These are phyloP conservation scores for Mycena olivaceomarginata DNA, from an alignment of 768 basidiomycete species.

Conservation along the genomic window DNA sequence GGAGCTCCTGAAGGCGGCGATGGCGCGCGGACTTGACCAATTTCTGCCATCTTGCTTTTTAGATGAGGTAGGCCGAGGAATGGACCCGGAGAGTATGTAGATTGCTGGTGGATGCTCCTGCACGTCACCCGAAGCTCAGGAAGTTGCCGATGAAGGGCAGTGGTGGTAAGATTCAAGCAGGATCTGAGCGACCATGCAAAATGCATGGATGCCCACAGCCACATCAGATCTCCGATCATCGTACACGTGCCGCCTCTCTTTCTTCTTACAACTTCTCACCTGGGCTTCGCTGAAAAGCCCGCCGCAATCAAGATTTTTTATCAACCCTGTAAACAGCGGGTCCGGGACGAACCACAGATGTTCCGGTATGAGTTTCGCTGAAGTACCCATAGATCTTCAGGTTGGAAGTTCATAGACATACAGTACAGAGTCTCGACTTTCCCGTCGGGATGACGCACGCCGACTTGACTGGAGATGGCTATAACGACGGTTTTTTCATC, in stretches of 20 bases:
- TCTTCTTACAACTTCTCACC: not conserved
- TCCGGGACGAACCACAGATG: not conserved
- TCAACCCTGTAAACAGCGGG: slow-evolving; percentile 25
- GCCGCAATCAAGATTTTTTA: slow-evolving; percentile 18
- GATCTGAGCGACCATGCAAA: slow-evolving; percentile 13
- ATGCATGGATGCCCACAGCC: too few relatives aligned
- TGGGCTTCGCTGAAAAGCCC: slow-evolving; percentile 18
- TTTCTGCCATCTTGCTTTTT: slow-evolving; percentile 19
- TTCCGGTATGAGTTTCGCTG: not conserved
- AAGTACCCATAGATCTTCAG: slow-evolving; percentile 3
- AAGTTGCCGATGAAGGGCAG: not conserved
- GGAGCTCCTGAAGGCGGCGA: slow-evolving; percentile 47
- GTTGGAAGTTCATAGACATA: slow-evolving; percentile 18
- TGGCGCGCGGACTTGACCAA: slow-evolving; percentile 1
- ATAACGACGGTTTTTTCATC: slow-evolving; percentile 9
- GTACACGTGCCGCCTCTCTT: too few relatives aligned
- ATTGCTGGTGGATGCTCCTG: not conserved
- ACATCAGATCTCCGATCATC: too few relatives aligned
- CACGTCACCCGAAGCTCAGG: too few relatives aligned
- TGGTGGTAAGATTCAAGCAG: not conserved
- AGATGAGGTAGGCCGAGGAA: slow-evolving; percentile 6
- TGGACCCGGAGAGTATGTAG: not conserved
- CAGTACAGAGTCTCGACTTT: slow-evolving; percentile 13
- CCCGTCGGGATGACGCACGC: slow-evolving; percentile 18
- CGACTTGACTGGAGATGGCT: slow-evolving; percentile 17